These are phyloP conservation scores for Euphrasia confusa DNA, from an alignment of 257 asterid species.

Conservation along the genomic window DNA sequence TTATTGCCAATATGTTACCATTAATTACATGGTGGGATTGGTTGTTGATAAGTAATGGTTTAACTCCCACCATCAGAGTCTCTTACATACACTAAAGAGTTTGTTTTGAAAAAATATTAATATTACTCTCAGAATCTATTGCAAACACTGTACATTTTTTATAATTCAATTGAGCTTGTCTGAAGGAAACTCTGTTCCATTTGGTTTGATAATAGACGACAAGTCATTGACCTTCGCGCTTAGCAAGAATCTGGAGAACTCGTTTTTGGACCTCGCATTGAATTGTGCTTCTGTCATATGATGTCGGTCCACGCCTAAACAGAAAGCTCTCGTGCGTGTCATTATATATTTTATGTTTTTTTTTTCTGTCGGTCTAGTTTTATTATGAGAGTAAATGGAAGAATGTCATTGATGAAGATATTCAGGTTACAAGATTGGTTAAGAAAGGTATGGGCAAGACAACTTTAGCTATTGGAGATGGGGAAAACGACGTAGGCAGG, in stretches of 20 bases:
- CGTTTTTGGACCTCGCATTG: constrained; percentile 75
- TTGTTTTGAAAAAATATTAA: too few species aligned
- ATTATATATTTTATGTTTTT: constrained; percentile 7
- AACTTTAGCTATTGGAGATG: constrained; percentile 91
- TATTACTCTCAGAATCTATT: too few species aligned
- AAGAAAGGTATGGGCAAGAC: constrained; percentile 72
- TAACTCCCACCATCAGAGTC: too few species aligned
- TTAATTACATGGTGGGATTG: too few species aligned
- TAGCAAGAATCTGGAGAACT: constrained; percentile 44
- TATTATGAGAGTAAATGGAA: constrained; percentile 15
- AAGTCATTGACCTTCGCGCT: constrained; percentile 64
- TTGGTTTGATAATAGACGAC: constrained; percentile 85
- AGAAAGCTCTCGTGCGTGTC: constrained; percentile 87
- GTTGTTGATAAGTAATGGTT: too few species aligned
- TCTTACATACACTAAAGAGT: too few species aligned
- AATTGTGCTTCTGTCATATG: constrained; percentile 86
- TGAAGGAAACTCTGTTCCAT: constrained; percentile 43
- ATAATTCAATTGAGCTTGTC: constrained; percentile 39
- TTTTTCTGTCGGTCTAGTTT: constrained; percentile 16
- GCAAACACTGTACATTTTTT: too few species aligned
- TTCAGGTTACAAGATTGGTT: constrained; percentile 95
- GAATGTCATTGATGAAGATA: constrained; percentile 47
- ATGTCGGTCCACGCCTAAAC: constrained; percentile 95
- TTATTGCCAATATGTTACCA: too few species aligned
- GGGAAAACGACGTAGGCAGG: constrained; percentile 99